These are phyloP conservation scores for Sclerotinia spermophila DNA, from an alignment of 2,329 filamentous ascomycete species.

Conservation along the genomic window DNA sequence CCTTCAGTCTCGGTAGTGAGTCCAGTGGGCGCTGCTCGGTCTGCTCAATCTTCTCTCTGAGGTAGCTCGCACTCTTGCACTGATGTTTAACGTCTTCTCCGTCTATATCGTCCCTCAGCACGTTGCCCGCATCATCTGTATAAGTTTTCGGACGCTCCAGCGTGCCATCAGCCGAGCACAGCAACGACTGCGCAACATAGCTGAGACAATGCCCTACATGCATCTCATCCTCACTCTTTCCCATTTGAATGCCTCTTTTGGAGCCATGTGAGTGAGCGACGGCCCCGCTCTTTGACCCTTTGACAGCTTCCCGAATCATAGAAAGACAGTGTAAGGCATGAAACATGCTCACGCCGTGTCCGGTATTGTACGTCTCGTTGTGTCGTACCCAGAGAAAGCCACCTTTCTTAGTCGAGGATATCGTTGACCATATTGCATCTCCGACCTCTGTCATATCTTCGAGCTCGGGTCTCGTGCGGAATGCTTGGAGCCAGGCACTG, in stretches of 20 bases:
- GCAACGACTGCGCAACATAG: not conserved
- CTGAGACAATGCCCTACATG: conserved; percentile 5
- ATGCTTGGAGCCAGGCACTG: not conserved
- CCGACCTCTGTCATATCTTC: not conserved
- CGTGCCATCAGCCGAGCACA: not conserved
- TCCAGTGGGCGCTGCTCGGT: not conserved
- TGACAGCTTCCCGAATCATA: not conserved
- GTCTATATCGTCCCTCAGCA: not conserved
- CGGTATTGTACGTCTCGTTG: not conserved
- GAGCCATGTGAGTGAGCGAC: not conserved
- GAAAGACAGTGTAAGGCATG: not conserved
- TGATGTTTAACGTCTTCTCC: not conserved
- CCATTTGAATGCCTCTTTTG: not conserved
- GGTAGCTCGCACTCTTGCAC: not conserved
- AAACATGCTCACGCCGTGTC: not conserved
- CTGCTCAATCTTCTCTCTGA: not conserved
- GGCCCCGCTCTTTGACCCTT: not conserved
- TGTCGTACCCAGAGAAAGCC: conserved; percentile 3
- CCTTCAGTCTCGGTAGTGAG: not conserved
- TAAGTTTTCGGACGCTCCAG: not conserved
- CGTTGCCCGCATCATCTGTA: conserved; percentile 2
- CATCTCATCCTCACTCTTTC: not conserved
- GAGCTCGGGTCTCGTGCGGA: not conserved
- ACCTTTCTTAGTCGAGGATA: not conserved
- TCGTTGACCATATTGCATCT: not conserved